Evolutionary conservation across 306 rosid genomes (phyloP).

Genomic region (Prunus salicina): DNA sequence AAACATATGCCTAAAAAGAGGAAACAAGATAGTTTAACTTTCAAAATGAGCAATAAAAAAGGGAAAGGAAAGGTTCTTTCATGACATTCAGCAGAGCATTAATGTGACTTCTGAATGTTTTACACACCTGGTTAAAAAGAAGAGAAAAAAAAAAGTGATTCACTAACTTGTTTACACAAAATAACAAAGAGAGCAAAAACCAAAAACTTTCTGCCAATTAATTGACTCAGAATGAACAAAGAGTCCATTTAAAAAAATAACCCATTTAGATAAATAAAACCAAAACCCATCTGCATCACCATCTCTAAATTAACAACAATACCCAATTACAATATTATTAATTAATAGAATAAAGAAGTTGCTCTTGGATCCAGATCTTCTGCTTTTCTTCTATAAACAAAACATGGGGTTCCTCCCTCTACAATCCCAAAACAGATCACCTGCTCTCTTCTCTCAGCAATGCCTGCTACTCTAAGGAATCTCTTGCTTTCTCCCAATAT

Average conservation of each 20-base stretch:
- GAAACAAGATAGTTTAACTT: conserved; percentile 28
- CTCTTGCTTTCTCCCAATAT: conserved; percentile 40
- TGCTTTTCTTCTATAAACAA: conserved; percentile 77
- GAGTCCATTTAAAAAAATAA: conserved; percentile 2
- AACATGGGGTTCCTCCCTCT: conserved; percentile 89
- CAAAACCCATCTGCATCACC: conserved; percentile 21
- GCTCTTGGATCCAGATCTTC: conserved; percentile 53
- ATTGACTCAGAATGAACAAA: conserved; percentile 24
- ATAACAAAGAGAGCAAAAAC: conserved; percentile 35
- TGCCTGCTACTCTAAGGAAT: conserved; percentile 79
- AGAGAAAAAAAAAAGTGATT: not conserved
- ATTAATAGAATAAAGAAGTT: conserved; percentile 37
- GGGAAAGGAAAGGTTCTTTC: conserved; percentile 24
- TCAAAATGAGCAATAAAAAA: conserved; percentile 33
- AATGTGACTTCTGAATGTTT: conserved; percentile 29
- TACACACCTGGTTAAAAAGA: conserved; percentile 11
- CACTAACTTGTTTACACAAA: conserved; percentile 16
- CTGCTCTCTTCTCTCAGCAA: conserved; percentile 55
- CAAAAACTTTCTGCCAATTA: conserved; percentile 32
- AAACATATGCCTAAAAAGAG: conserved; percentile 13
- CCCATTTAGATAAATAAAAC: conserved; percentile 19
- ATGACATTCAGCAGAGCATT: conserved; percentile 29
- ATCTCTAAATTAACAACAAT: conserved; percentile 44
- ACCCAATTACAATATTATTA: conserved; percentile 15
- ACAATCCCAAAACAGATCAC: conserved; percentile 82